Conservation (phyloP, 208 protist genomes). For the Angomonas desouzai region DNA sequence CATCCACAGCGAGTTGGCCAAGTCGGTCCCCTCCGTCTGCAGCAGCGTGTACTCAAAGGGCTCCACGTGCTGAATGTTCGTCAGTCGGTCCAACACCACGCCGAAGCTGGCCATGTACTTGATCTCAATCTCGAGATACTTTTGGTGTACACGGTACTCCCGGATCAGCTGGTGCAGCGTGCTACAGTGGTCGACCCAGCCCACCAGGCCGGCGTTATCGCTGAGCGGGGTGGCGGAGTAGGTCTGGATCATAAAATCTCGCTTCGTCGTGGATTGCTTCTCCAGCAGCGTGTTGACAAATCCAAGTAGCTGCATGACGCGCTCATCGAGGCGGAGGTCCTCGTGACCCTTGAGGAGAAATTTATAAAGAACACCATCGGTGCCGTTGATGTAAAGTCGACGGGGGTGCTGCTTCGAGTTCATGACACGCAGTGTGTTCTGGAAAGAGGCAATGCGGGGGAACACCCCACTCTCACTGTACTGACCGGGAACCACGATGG, state of each 20-base stretch:
- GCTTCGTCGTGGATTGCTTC: conserved; percentile 86
- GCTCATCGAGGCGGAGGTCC: conserved; percentile 98
- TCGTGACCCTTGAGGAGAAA: conserved; percentile 99
- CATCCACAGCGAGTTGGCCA: conserved; percentile 97
- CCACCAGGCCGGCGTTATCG: conserved; percentile 98
- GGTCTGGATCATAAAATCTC: conserved; percentile 87
- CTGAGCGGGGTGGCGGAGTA: conserved; percentile 99
- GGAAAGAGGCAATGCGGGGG: conserved; percentile 77
- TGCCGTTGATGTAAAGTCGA: conserved; percentile 95
- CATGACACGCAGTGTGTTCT: conserved; percentile 93
- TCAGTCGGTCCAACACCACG: conserved; percentile 94
- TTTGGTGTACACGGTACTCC: conserved; percentile 82
- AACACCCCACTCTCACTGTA: conserved; percentile 83
- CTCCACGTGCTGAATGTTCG: conserved; percentile 98
- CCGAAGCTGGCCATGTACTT: conserved; percentile 84
- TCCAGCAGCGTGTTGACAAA: conserved; percentile 99
- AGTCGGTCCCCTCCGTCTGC: conserved; percentile 94
- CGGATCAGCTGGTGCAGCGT: conserved; percentile 91
- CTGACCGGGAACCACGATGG: conserved; percentile 97
- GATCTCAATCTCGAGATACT: conserved; percentile 93
- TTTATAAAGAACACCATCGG: conserved; percentile 95
- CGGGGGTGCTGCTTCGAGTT: conserved; percentile 99
- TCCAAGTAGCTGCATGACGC: conserved; percentile 99
- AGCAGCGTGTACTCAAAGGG: conserved; percentile 97
- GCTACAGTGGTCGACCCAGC: conserved; percentile 97